phyloP scores from a whole-genome alignment of 31 red algal genomes.

The Odonthalia washingtoniensis region DNA sequence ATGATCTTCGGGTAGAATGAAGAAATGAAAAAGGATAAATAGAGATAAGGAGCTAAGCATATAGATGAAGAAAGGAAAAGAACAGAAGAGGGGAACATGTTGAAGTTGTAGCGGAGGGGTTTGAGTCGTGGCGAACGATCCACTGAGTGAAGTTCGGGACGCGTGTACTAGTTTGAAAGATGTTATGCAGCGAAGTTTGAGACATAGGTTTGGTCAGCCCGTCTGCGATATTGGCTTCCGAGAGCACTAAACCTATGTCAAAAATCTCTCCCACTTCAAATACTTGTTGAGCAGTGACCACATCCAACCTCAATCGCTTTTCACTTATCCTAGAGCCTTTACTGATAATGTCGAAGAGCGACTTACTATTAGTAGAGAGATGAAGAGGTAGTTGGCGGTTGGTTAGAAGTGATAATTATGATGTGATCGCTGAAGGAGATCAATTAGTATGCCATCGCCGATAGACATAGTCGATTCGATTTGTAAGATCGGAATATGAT shows the following conservation, averaged over 20 bases:
- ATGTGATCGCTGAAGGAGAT: constrained; percentile 40
- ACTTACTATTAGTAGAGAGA: constrained; percentile 17
- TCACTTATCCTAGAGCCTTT: constrained; percentile 10
- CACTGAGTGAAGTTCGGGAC: no score
- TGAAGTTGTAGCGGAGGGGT: no score
- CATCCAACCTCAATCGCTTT: constrained; percentile 40
- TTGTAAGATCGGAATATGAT: no score
- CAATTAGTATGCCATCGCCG: not conserved
- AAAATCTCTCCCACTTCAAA: constrained; percentile 24
- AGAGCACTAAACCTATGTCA: constrained; percentile 49
- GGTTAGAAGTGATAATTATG: not conserved
- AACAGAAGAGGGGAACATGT: no score
- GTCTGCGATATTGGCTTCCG: constrained; percentile 35
- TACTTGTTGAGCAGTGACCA: constrained; percentile 1
- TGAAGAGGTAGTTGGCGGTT: not conserved
- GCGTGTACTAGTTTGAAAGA: no score
- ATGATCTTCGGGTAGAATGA: no score
- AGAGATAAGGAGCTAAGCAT: no score
- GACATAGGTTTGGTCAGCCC: constrained; percentile 31
- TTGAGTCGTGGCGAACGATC: no score
- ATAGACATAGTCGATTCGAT: not conserved
- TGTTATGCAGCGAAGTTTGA: not conserved
- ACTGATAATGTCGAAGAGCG: constrained; percentile 27
- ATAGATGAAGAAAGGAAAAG: no score
- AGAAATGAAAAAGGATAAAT: no score